Conservation (phyloP, 768 basidiomycete species). For the Tulasnella calospora region DNA sequence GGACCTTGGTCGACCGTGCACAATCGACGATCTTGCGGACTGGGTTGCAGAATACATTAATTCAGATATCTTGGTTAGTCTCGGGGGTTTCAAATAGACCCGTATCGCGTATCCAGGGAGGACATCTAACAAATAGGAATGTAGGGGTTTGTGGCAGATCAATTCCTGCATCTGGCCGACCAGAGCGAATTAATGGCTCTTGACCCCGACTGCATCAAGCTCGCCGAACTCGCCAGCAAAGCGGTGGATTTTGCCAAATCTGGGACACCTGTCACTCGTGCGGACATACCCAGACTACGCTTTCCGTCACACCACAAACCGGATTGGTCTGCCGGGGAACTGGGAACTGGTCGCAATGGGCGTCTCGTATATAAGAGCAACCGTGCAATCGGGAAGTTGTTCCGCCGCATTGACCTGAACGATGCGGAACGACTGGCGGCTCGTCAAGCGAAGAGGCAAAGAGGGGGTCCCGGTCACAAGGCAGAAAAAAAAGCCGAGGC, state of each 20-base stretch:
- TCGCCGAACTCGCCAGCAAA: constrained; percentile 49
- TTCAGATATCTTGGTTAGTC: constrained; percentile 63
- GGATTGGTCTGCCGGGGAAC: constrained; percentile 27
- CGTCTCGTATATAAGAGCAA: constrained; percentile 45
- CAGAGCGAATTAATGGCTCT: constrained; percentile 41
- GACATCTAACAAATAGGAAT: neutral
- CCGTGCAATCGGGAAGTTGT: constrained; percentile 57
- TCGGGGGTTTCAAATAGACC: constrained; percentile 28
- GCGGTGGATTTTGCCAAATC: constrained; percentile 31
- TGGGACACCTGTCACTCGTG: constrained; percentile 26
- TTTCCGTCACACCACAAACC: constrained; percentile 21
- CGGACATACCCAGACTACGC: constrained; percentile 17
- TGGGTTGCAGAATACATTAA: constrained; percentile 67
- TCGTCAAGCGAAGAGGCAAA: constrained; percentile 2
- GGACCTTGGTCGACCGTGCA: constrained; percentile 46
- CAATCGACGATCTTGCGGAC: constrained; percentile 60
- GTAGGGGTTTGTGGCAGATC: constrained; percentile 14
- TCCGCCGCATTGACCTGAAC: constrained; percentile 55
- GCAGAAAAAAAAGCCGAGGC: neutral
- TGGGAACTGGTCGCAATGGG: neutral
- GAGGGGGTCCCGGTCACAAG: neutral
- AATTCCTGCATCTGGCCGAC: constrained; percentile 55
- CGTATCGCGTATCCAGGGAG: neutral
- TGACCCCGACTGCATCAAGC: constrained; percentile 47
- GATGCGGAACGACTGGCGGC: constrained; percentile 24